Percentiles rank a stretch among this genome's conserved stretches.
Evolutionary conservation across 1,139 yeast species (phyloP).

Genomic region (Taphrina flavorubra): DNA sequence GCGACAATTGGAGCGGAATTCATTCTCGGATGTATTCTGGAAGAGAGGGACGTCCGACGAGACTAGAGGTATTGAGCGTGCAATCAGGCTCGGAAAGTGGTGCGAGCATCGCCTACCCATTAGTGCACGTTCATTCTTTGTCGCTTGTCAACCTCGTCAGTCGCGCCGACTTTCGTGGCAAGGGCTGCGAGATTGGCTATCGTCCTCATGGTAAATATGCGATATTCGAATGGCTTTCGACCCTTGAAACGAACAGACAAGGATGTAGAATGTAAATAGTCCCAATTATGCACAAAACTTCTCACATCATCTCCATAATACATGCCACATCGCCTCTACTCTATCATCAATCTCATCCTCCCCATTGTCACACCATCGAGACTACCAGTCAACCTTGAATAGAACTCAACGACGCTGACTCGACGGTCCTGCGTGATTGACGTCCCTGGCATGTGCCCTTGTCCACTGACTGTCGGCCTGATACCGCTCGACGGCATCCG

Average conservation of each 20-base stretch:
- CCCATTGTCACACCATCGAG: background rate
- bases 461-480: constrained; percentile 36
- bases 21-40: constrained; percentile 15
- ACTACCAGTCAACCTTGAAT: too few species aligned
- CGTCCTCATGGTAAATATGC: background rate
- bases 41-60: background rate
- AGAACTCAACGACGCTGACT: background rate
- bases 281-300: background rate
- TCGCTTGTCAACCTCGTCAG: background rate
- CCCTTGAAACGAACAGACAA: too few species aligned
- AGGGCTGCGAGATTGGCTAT: background rate
- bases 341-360: background rate
- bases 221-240: too few species aligned
- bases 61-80: constrained; percentile 8
- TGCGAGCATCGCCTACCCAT: background rate
- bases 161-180: background rate
- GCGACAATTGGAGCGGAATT: background rate
- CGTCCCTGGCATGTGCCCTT: constrained; percentile 19
- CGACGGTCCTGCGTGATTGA: constrained; percentile 14
- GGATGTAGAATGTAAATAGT: background rate
- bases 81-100: constrained; percentile 9
- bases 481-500: constrained; percentile 29
- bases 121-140: background rate
- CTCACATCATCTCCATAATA: background rate
- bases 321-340: constrained; percentile 11